phyloP scores from a whole-genome alignment of 2,329 filamentous ascomycete species.

The Cryphonectria radicalis region DNA sequence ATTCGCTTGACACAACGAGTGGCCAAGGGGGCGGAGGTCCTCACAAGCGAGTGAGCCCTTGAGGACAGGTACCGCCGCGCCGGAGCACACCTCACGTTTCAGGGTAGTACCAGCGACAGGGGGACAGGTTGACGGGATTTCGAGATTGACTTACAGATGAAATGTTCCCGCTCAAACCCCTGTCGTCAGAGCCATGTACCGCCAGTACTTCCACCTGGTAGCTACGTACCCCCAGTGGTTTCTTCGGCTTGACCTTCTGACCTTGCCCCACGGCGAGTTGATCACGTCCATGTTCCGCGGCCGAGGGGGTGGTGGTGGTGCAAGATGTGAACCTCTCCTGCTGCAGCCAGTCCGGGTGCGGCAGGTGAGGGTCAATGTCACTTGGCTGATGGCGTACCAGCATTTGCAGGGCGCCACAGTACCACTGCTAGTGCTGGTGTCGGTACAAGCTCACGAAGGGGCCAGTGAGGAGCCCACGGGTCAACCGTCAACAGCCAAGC shows the following conservation, averaged over 20 bases:
- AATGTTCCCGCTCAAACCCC: constrained; percentile 25
- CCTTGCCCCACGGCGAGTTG: neutral
- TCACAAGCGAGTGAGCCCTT: constrained; percentile 19
- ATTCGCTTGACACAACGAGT: constrained; percentile 1
- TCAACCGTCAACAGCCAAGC: neutral
- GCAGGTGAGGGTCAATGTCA: constrained; percentile 10
- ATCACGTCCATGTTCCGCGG: neutral
- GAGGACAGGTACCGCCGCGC: constrained; percentile 25
- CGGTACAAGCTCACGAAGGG: neutral
- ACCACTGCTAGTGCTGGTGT: neutral
- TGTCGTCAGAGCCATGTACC: constrained; percentile 9
- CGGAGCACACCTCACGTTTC: constrained; percentile 29
- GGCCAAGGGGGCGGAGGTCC: constrained; percentile 15
- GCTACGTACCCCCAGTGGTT: neutral
- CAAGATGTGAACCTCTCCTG: neutral
- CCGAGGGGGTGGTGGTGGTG: neutral
- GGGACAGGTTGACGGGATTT: constrained; percentile 19
- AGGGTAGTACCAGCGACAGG: constrained; percentile 26
- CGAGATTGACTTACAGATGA: constrained; percentile 30
- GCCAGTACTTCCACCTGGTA: constrained; percentile 1
- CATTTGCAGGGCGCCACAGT: neutral
- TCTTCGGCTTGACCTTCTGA: constrained; percentile 3
- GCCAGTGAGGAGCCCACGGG: neutral
- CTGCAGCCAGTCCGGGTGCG: constrained; percentile 1
- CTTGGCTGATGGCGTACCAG: neutral